These are phyloP conservation scores for Osmanthus fragrans DNA, from an alignment of 257 asterid species.

Conservation along the genomic window DNA sequence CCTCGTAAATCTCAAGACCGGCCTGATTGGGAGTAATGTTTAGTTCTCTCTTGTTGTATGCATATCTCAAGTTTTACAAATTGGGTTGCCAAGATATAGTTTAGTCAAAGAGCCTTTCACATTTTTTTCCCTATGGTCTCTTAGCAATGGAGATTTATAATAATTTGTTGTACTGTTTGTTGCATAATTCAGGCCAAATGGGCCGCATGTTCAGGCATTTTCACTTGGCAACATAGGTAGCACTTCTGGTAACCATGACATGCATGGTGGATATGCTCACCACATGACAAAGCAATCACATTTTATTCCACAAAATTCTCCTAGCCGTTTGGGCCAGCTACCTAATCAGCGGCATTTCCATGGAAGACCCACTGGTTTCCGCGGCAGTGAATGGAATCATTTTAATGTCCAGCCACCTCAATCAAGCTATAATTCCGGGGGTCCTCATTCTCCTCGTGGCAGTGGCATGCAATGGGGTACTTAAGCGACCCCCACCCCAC, in stretches of 20 bases:
- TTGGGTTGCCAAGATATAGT: too few species aligned
- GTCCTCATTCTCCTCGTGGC: conserved; percentile 48
- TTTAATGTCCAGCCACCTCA: conserved; percentile 40
- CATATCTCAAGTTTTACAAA: background rate
- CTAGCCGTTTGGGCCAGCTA: conserved; percentile 68
- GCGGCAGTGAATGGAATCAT: conserved; percentile 55
- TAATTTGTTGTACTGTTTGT: conserved; percentile 23
- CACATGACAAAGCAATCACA: conserved; percentile 49
- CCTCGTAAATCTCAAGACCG: too few species aligned
- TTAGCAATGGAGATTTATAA: background rate
- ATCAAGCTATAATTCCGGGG: conserved; percentile 42
- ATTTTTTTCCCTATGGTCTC: too few species aligned
- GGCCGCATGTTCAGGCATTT: conserved; percentile 44
- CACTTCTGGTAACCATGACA: conserved; percentile 51
- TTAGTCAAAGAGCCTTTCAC: too few species aligned
- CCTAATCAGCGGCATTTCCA: conserved; percentile 58
- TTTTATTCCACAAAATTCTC: conserved; percentile 62
- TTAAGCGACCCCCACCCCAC: background rate
- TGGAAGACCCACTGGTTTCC: conserved; percentile 62
- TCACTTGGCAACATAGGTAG: conserved; percentile 58
- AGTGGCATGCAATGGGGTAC: conserved; percentile 54
- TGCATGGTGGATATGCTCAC: conserved; percentile 45
- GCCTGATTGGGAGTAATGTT: too few species aligned
- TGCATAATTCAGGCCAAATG: conserved; percentile 54
- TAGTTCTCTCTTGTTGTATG: background rate